Evolutionary conservation across 139 green algal species (phyloP).

Genomic region (Medakamo hakoo): DNA sequence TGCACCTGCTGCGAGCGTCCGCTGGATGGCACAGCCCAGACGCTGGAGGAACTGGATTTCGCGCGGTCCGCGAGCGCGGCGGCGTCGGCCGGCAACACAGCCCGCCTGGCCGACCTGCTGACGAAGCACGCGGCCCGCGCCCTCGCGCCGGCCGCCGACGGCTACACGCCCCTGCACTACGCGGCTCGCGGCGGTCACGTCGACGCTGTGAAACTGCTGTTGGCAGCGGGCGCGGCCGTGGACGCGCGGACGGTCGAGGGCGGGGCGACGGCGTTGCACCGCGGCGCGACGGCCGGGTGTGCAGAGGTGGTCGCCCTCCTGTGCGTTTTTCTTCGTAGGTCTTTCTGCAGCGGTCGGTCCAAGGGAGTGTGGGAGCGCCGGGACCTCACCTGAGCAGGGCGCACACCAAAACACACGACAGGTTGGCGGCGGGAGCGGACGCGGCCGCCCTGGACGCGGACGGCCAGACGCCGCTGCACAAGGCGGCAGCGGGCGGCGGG

Average conservation of each 20-base stretch:
- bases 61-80: background rate
- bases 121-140: background rate
- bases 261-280: background rate
- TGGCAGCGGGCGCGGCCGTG: background rate
- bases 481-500: background rate
- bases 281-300: background rate
- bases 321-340: too few relatives aligned
- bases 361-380: too few relatives aligned
- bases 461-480: background rate
- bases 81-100: background rate
- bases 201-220: background rate
- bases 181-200: background rate
- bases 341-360: too few relatives aligned
- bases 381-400: too few relatives aligned
- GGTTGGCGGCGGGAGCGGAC: background rate
- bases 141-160: background rate
- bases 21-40: background rate
- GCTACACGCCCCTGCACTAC: background rate
- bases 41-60: background rate
- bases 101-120: background rate
- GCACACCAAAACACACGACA: too few relatives aligned
- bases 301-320: background rate
- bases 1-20: background rate
- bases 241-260: background rate
- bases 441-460: background rate